Percentiles rank a stretch among this genome's conserved stretches.
Conservation (phyloP, 2,329 filamentous ascomycete species). For the Metarhizium humberi region DNA sequence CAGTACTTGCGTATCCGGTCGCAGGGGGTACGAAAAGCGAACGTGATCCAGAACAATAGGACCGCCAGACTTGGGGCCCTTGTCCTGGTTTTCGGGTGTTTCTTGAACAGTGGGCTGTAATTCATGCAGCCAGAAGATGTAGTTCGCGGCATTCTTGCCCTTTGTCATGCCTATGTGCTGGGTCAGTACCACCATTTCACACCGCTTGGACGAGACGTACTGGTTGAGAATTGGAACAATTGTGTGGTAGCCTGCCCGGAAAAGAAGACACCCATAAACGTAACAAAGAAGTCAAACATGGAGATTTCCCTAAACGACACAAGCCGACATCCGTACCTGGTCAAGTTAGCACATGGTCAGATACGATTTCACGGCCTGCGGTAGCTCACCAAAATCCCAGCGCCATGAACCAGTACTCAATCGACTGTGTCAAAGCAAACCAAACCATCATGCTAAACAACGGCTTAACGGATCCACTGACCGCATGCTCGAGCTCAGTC, state of each 20-base stretch:
- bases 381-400: constrained; percentile 29
- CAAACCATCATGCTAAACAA: constrained; percentile 20
- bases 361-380: too few relatives aligned
- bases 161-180: constrained; percentile 17
- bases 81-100: constrained; percentile 13
- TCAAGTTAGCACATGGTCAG: too few relatives aligned
- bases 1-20: too few relatives aligned
- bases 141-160: constrained; percentile 37
- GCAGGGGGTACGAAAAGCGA: too few relatives aligned
- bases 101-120: constrained; percentile 10
- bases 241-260: constrained; percentile 30
- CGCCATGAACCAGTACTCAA: constrained; percentile 29
- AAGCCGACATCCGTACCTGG: constrained; percentile 8
- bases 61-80: constrained; percentile 13
- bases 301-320: constrained; percentile 35
- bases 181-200: too few relatives aligned
- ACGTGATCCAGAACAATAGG: too few relatives aligned
- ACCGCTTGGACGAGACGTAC: constrained; percentile 27
- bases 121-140: constrained; percentile 37
- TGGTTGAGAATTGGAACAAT: constrained; percentile 39
- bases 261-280: constrained; percentile 42
- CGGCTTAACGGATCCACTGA: too few relatives aligned
- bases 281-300: constrained; percentile 41
- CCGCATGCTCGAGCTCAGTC: constrained; percentile 12
- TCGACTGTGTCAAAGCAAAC: constrained; percentile 27